Evolutionary conservation across 1,284 basidiomycete genomes (phyloP), one percentile per base, ranked within the genome.

Genomic region (Cutaneotrichosporon daszewskae): DNA sequence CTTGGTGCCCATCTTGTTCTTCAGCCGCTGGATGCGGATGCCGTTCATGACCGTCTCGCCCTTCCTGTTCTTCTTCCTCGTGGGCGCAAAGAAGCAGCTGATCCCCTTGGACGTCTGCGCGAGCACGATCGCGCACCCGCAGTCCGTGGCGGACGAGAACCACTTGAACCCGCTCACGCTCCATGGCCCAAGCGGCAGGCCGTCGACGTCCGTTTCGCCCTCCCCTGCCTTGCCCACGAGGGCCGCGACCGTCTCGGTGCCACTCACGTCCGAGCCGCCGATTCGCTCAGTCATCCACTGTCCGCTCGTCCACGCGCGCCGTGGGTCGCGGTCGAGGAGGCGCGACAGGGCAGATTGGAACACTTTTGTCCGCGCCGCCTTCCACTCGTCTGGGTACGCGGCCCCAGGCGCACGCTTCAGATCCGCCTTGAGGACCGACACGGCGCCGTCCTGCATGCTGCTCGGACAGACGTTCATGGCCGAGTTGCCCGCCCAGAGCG

Each of bases 241-340:
- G 0, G 83, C 86, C 62, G 87, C 86, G 3, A 52, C 72, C 0
- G 84, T 87, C 66, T 88, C 84, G 3, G 83, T 84, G 43, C 79
- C 76, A 3, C 81, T 83, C 6, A 88, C 79, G 54, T 87, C 85
- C 0, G 83, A 85, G 3, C 86, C 85, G 33, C 85, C 85, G 8
- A 82, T 76, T 20, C 81, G 77, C 79, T 85, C 84, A 3, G 84
- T 86, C 84, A 85, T 86, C 84, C 84, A 88, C 69, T 87, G 85
- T 0, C 85, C 86, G 6, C 84, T 78, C 1, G 81, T 84, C 59
- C 81, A 87, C 0, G 83, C 82, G 20, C 65, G 48, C 0, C 68
- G 55, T 1, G 83, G 78, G 60, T 87, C 78, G 16, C 19, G 28
- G 19, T 35, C 43, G 28, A 50, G 35, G 17, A 54, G 45, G 26